Evolutionary conservation across 2,329 filamentous ascomycete genomes (phyloP).

Genomic region (Penicillium sp.): DNA sequence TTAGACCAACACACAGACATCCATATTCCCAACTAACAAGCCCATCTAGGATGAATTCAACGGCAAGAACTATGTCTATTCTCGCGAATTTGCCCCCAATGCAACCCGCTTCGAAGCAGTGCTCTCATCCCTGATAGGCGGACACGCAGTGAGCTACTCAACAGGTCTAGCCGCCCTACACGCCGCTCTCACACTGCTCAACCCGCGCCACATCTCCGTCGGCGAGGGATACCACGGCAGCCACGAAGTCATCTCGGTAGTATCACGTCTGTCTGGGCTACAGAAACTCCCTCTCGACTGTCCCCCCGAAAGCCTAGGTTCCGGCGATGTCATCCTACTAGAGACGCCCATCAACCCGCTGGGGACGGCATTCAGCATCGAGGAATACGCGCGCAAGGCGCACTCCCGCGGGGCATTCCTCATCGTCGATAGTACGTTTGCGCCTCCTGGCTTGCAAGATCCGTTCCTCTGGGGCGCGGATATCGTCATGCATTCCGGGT

Average conservation of each 20-base stretch:
- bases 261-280: conserved; percentile 73
- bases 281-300: conserved; percentile 69
- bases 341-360: conserved; percentile 91
- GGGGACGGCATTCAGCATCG: conserved; percentile 71
- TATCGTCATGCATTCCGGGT: conserved; percentile 86
- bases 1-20: not conserved
- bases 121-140: conserved; percentile 66
- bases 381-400: conserved; percentile 66
- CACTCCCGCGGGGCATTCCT: conserved; percentile 63
- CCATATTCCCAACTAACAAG: not conserved
- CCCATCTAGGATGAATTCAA: conserved; percentile 21
- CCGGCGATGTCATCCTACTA: conserved; percentile 73
- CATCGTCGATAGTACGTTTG: conserved; percentile 85
- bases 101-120: conserved; percentile 81
- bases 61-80: conserved; percentile 68
- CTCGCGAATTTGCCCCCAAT: conserved; percentile 75
- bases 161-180: conserved; percentile 87
- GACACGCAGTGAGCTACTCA: conserved; percentile 69
- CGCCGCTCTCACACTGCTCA: conserved; percentile 74
- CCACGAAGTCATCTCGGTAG: conserved; percentile 75
- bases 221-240: conserved; percentile 88
- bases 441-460: conserved; percentile 82
- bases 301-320: conserved; percentile 60
- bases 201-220: conserved; percentile 79
- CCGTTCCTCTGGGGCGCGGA: conserved; percentile 78